Percentiles rank a stretch among this genome's conserved stretches.
These are phyloP conservation scores for Trichosanthes cucumerina DNA, from an alignment of 306 rosid species.

Conservation along the genomic window DNA sequence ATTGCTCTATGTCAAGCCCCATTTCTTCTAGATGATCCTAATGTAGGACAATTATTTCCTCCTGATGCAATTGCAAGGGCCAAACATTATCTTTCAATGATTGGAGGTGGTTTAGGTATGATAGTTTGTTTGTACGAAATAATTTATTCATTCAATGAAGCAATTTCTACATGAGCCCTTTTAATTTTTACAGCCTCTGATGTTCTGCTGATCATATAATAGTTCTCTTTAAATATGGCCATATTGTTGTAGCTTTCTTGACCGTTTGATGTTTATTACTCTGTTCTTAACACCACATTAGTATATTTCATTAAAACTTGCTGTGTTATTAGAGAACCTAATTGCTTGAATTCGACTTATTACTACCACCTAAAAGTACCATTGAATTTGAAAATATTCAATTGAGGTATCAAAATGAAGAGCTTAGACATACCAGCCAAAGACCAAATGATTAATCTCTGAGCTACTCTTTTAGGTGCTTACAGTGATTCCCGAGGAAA, in stretches of 20 bases:
- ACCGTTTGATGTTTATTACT: neutral
- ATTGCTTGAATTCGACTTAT: neutral
- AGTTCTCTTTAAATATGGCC: neutral
- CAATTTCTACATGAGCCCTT: neutral
- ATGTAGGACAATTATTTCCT: conserved; percentile 81
- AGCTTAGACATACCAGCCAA: neutral
- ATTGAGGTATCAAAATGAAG: neutral
- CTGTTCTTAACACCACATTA: neutral
- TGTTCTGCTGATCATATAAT: neutral
- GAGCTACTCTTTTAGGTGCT: conserved; percentile 50
- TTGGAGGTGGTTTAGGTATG: conserved; percentile 94
- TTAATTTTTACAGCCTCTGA: neutral
- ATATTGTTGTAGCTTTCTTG: neutral
- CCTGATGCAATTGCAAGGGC: conserved; percentile 97
- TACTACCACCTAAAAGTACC: neutral
- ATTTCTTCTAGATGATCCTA: conserved; percentile 83
- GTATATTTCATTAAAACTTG: neutral
- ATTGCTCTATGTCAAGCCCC: conserved; percentile 99
- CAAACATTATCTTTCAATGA: conserved; percentile 68
- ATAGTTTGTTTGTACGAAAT: neutral
- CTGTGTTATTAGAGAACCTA: neutral
- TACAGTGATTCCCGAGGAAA: conserved; percentile 94
- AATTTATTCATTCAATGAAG: neutral
- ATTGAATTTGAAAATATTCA: neutral
- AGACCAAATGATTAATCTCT: neutral